phyloP scores from a whole-genome alignment of 164 flowering plant genomes.

The Euptelea pleiosperma region DNA sequence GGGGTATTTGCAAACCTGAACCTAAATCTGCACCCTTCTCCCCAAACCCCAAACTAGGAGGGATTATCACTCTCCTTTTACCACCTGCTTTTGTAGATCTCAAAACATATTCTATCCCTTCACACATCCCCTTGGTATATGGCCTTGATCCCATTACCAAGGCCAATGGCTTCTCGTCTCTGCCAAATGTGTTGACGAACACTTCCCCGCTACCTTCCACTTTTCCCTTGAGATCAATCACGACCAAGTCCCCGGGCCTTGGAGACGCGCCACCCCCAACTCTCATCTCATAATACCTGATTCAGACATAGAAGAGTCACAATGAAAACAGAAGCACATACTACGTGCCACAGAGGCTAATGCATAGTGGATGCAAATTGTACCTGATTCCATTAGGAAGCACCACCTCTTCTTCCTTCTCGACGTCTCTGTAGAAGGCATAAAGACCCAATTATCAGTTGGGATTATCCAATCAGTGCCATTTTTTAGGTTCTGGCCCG shows the following conservation, averaged over 20 bases:
- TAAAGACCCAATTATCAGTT: no score
- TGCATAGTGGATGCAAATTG: background rate
- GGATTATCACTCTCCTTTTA: constrained; percentile 65
- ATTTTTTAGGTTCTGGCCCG: no score
- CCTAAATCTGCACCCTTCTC: constrained; percentile 81
- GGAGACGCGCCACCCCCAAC: constrained; percentile 77
- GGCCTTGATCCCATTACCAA: constrained; percentile 88
- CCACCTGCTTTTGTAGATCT: constrained; percentile 81
- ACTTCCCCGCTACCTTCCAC: constrained; percentile 51
- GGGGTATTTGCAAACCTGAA: constrained; percentile 61
- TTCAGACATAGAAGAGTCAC: no score
- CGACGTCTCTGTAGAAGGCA: constrained; percentile 51
- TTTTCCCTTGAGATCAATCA: constrained; percentile 62
- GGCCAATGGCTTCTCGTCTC: constrained; percentile 63
- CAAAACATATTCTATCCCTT: constrained; percentile 73
- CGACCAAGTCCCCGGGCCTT: constrained; percentile 69
- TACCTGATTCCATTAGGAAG: constrained; percentile 85
- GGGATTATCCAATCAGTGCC: no score
- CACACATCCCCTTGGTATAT: constrained; percentile 82
- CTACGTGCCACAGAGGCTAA: background rate
- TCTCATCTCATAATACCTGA: constrained; percentile 67
- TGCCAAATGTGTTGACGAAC: constrained; percentile 69
- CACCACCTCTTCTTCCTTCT: constrained; percentile 61
- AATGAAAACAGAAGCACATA: background rate
- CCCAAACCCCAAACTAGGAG: constrained; percentile 70